Evolutionary conservation across 441 rosid species (phyloP).

Genomic region (Daphne laureola): DNA sequence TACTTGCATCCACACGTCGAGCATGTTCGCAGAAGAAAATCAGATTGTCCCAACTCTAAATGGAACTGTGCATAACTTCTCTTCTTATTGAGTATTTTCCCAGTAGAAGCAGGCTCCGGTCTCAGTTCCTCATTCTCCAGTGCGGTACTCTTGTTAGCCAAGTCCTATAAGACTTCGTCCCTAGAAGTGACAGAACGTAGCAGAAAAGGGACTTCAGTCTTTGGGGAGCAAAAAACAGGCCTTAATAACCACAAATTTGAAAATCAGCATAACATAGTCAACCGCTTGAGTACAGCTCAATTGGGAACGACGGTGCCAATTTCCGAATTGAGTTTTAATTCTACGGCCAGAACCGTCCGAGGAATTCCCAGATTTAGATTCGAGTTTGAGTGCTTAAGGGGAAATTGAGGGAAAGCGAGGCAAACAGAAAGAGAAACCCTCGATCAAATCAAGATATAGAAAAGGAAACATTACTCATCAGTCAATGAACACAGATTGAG

Average conservation of each 20-base stretch:
- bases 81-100: constrained; percentile 47
- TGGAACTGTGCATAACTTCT: constrained; percentile 76
- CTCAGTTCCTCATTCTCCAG: constrained; percentile 12
- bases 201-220: neutral
- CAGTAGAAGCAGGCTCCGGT: constrained; percentile 14
- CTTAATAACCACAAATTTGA: neutral
- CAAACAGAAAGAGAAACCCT: no score
- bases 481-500: no score
- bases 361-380: no score
- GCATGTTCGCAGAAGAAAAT: constrained; percentile 69
- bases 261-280: constrained; percentile 5
- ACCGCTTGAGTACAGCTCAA: no score
- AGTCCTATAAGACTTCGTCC: constrained; percentile 18
- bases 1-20: constrained; percentile 48
- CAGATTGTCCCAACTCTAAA: constrained; percentile 81
- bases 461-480: constrained; percentile 23
- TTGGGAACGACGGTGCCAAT: no score
- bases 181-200: neutral
- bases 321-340: no score
- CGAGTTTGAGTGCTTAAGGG: no score
- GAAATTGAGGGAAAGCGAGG: no score
- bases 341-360: no score
- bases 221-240: neutral
- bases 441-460: neutral
- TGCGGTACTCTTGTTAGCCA: constrained; percentile 7